A percentile compares a stretch with the other conserved stretches of the same genome.
Conservation (phyloP, 768 basidiomycete genomes). For the Scleroderma bovista region DNA sequence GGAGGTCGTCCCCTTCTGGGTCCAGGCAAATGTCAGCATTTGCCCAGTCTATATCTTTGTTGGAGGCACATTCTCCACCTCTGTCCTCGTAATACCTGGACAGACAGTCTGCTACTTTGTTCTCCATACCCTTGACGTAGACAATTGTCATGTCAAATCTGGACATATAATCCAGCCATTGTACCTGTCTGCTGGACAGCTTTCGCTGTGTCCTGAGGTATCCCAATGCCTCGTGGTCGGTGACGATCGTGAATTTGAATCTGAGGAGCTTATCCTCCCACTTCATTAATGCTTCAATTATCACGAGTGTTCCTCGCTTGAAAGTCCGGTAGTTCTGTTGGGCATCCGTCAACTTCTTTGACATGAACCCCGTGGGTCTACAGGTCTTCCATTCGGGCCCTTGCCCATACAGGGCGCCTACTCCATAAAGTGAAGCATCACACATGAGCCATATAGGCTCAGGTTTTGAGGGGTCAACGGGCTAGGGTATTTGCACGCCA, state of each 20-base stretch:
- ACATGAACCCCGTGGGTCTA: slow-evolving; percentile 25
- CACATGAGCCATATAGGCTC: slow-evolving; percentile 27
- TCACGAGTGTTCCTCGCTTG: slow-evolving; percentile 15
- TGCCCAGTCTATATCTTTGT: not conserved
- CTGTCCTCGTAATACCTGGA: not conserved
- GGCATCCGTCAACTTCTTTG: slow-evolving; percentile 20
- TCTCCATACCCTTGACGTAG: not conserved
- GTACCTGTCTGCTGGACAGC: slow-evolving; percentile 1
- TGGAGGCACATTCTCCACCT: not conserved
- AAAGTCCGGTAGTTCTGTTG: slow-evolving; percentile 27
- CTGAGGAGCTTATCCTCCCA: slow-evolving; percentile 17
- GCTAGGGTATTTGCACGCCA: slow-evolving; percentile 13
- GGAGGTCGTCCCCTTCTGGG: not conserved
- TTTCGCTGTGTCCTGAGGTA: slow-evolving; percentile 20
- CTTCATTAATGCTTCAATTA: slow-evolving; percentile 19
- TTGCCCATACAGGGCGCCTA: slow-evolving; percentile 24
- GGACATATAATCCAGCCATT: not conserved
- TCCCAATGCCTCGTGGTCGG: slow-evolving; percentile 24
- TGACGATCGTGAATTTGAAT: slow-evolving; percentile 12
- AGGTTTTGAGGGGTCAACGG: slow-evolving; percentile 12
- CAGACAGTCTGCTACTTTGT: not conserved
- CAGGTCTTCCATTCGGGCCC: slow-evolving; percentile 20
- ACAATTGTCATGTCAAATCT: not conserved
- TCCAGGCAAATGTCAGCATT: not conserved
- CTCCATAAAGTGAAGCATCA: slow-evolving; percentile 7